Evolutionary conservation across 306 rosid species (phyloP).

Genomic region (Vigna hirtella): DNA sequence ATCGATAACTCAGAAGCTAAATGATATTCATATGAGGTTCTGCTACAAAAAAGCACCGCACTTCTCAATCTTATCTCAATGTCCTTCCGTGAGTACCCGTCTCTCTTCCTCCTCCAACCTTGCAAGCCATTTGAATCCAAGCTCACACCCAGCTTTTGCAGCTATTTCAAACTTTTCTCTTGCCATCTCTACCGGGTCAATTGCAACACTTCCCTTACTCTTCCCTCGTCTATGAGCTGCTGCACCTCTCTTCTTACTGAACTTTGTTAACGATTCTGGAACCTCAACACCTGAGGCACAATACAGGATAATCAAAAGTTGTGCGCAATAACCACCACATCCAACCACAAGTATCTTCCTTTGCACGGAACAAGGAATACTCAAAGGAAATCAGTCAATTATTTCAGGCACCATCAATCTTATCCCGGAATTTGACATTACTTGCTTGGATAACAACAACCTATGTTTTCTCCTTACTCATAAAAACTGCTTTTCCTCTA

Average conservation of each 20-base stretch:
- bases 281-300: slow-evolving; percentile 70
- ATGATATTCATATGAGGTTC: too few relatives aligned
- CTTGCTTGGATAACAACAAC: slow-evolving; percentile 12
- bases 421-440: neutral
- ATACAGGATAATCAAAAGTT: slow-evolving; percentile 22
- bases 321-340: too few relatives aligned
- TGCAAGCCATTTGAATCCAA: slow-evolving; percentile 87
- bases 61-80: neutral
- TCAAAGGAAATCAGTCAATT: neutral
- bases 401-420: neutral
- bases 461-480: neutral
- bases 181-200: slow-evolving; percentile 78
- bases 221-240: slow-evolving; percentile 56
- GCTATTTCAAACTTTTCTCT: slow-evolving; percentile 82
- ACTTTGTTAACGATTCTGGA: slow-evolving; percentile 67
- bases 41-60: neutral
- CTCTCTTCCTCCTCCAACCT: slow-evolving; percentile 86
- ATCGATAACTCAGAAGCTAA: too few relatives aligned
- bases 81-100: slow-evolving; percentile 47
- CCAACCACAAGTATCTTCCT: neutral
- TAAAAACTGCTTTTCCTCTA: neutral
- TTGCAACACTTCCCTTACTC: slow-evolving; percentile 47
- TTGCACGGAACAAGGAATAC: neutral
- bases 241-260: slow-evolving; percentile 56
- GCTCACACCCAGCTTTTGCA: slow-evolving; percentile 83